Conservation (phyloP, 2,329 filamentous ascomycete species). For the Apiospora malaysiana region DNA sequence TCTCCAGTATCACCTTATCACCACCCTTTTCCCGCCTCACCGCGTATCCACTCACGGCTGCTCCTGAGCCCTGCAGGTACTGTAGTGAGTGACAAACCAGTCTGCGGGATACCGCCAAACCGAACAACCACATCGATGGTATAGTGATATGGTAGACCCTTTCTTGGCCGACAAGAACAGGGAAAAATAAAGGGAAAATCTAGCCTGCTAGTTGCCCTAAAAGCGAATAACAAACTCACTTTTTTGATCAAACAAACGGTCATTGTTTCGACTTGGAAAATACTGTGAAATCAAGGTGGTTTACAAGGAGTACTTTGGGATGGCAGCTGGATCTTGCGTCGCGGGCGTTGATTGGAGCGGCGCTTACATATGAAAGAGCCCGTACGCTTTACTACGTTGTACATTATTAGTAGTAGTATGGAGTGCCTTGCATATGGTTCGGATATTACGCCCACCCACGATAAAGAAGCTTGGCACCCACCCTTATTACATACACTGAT, state of each 20-base stretch:
- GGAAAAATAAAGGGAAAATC: no score
- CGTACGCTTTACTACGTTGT: slow-evolving; percentile 10
- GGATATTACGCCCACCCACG: slow-evolving; percentile 17
- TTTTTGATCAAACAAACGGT: no score
- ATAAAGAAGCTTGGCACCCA: slow-evolving; percentile 11
- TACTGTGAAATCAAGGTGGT: no score
- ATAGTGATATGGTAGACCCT: no score
- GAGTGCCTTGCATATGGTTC: slow-evolving; percentile 20
- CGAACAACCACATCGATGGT: no score
- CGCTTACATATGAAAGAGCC: slow-evolving; percentile 17
- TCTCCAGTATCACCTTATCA: background rate
- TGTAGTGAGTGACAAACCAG: no score
- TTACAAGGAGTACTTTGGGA: no score
- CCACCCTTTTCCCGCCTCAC: slow-evolving; percentile 16
- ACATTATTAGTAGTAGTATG: slow-evolving; percentile 5
- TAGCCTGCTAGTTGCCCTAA: no score
- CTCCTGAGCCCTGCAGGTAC: background rate
- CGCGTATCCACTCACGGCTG: background rate
- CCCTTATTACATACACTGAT: slow-evolving; percentile 10
- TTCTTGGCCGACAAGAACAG: no score
- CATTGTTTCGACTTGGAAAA: no score
- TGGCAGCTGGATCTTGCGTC: background rate
- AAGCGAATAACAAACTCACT: no score
- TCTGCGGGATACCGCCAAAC: no score
- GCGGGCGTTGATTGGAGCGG: slow-evolving; percentile 4